Percentiles rank a stretch among this genome's conserved stretches.
These are phyloP conservation scores for Chlorophyllum brunneum DNA, from an alignment of 768 basidiomycete genomes.

Conservation along the genomic window DNA sequence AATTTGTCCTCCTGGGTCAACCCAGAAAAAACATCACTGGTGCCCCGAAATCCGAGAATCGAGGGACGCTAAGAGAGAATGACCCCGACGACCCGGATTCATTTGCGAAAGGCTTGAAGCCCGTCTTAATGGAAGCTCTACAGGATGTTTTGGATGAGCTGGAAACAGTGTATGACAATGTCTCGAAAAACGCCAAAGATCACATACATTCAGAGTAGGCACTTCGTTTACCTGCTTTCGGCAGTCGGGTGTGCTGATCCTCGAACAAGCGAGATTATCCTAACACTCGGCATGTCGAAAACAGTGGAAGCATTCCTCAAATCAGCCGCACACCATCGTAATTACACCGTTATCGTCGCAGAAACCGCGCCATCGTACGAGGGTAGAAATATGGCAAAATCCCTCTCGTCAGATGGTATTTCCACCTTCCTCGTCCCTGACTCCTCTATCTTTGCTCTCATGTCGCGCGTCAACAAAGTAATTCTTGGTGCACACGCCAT, in stretches of 20 bases:
- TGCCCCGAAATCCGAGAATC: constrained; percentile 45
- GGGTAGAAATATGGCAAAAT: constrained; percentile 81
- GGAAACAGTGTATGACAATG: constrained; percentile 92
- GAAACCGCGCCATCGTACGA: constrained; percentile 92
- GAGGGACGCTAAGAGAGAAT: constrained; percentile 59
- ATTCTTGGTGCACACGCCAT: constrained; percentile 94
- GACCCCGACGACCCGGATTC: constrained; percentile 76
- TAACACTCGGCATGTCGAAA: constrained; percentile 79
- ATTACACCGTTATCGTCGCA: constrained; percentile 94
- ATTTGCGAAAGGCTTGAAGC: constrained; percentile 77
- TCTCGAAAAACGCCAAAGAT: constrained; percentile 90
- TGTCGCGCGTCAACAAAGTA: constrained; percentile 97
- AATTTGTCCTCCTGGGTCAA: constrained; percentile 80
- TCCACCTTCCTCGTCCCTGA: constrained; percentile 97
- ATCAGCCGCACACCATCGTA: constrained; percentile 82
- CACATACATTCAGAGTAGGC: constrained; percentile 97
- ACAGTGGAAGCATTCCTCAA: constrained; percentile 95
- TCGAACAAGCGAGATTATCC: constrained; percentile 81
- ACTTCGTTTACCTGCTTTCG: background rate
- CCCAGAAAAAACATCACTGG: constrained; percentile 48
- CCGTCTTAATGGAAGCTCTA: constrained; percentile 94
- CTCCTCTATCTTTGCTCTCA: constrained; percentile 91
- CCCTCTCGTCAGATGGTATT: constrained; percentile 76
- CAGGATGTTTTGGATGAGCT: constrained; percentile 95
- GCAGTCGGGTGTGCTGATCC: background rate